Evolutionary conservation across 768 basidiomycete species (phyloP).

Genomic region (Leucosporidium scottii): DNA sequence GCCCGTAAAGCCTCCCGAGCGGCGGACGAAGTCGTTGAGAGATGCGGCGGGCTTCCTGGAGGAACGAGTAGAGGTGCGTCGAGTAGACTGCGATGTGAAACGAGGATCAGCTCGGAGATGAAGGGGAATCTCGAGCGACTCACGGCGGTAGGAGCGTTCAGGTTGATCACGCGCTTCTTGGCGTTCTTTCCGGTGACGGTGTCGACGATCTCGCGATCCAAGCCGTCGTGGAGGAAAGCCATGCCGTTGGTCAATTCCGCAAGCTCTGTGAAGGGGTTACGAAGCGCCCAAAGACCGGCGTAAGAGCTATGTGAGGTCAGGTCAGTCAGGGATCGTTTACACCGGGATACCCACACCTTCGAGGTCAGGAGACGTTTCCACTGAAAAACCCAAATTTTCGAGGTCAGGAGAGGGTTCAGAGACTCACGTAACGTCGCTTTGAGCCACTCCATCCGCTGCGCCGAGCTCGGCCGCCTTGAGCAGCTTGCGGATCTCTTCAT

Average conservation of each 20-base stretch:
- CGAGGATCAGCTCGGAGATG: no score
- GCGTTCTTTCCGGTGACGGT: conserved; percentile 9
- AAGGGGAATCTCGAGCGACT: neutral
- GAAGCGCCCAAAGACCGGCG: conserved; percentile 23
- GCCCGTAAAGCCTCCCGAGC: neutral
- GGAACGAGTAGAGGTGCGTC: neutral
- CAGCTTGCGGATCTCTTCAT: conserved; percentile 14
- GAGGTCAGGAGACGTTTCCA: no score
- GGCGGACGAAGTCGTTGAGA: neutral
- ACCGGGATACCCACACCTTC: no score
- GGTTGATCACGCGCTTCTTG: conserved; percentile 5
- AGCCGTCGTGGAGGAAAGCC: conserved; percentile 22
- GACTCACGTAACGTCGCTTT: conserved; percentile 20
- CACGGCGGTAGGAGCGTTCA: conserved; percentile 2
- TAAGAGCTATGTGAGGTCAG: conserved; percentile 10
- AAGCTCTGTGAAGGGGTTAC: conserved; percentile 30
- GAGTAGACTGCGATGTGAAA: neutral
- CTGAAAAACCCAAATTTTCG: no score
- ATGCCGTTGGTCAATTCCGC: conserved; percentile 27
- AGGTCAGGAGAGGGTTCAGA: no score
- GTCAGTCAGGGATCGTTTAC: no score
- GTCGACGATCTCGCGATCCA: conserved; percentile 28
- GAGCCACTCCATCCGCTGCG: conserved; percentile 16
- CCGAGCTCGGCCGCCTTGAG: conserved; percentile 27
- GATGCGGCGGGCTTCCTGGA: neutral